Base-by-base conservation (phyloP, 2,329 filamentous ascomycete genomes). In the Eurotiales sp. region DNA sequence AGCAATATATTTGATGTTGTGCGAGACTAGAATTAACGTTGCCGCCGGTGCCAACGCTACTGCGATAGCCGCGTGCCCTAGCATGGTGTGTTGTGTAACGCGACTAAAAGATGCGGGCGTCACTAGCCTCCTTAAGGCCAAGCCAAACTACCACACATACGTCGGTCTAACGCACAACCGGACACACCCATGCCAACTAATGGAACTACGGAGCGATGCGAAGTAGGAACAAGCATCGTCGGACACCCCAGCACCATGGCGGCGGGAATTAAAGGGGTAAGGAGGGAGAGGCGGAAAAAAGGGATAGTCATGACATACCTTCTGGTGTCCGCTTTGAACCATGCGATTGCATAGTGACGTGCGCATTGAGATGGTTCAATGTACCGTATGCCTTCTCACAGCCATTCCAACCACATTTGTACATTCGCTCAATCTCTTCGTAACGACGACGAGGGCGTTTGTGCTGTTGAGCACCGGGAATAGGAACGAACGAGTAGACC, bases 371-470 rank as follows among this genome's bases (percentile, higher is more conserved):
- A 69, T 99, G 93, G 71, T 99, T 99, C 56, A 99, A 75, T 43
- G 93, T 99, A 54, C 93, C 93, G 61, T 99, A 99, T 2, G 93
- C 93, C 75, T 99, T 99, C 72, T 99, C 93, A 66, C 93, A 99
- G 8, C 91, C 91, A 59, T 96, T 92, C 89, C 90, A 97, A 22
- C 92, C 93, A 66, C 93, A 99, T 73, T 97, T 97, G 78, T 99
- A 97, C 93, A 99, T 97, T 66, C 93, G 86, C 76, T 99, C 93
- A 62, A 99, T 99, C 69, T 99, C 93, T 72, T 99, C 93, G 64
- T 96, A 99, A 49, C 93, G 84, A 63, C 93, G 81, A 58, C 93
- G 83, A 11, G 93, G 93, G 53, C 93, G 84, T 77, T 99, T 99
- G 71, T 97, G 92, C 69, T 99, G 93, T 68, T 96, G 91, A 11